These are phyloP conservation scores for Jaltomata sinuosa DNA, from an alignment of 257 asterid species.

Conservation along the genomic window DNA sequence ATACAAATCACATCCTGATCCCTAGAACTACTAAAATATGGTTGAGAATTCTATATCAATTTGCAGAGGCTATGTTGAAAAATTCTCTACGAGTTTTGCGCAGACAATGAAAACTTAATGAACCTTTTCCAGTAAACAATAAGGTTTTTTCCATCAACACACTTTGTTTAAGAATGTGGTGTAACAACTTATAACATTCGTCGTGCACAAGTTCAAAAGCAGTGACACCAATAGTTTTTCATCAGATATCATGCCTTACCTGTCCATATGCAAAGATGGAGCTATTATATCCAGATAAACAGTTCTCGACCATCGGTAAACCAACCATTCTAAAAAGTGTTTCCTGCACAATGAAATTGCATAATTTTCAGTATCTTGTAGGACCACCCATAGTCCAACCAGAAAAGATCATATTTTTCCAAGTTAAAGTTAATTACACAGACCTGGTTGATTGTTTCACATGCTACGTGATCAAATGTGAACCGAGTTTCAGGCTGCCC, in stretches of 20 bases:
- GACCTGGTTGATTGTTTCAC: conserved; percentile 89
- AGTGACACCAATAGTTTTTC: neutral
- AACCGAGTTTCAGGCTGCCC: conserved; percentile 96
- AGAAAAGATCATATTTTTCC: neutral
- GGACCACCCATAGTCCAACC: neutral
- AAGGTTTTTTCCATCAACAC: neutral
- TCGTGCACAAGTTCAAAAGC: neutral
- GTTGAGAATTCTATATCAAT: neutral
- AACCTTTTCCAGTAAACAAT: neutral
- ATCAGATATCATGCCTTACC: conserved; percentile 29
- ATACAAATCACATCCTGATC: neutral
- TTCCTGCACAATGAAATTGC: conserved; percentile 45
- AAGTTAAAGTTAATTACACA: neutral
- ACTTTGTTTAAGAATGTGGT: neutral
- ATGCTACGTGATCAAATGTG: conserved; percentile 90
- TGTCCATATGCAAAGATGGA: conserved; percentile 99
- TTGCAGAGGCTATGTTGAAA: neutral
- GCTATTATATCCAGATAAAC: conserved; percentile 94
- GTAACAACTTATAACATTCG: neutral
- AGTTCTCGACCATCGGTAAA: conserved; percentile 96
- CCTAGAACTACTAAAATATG: neutral
- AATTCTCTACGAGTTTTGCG: too few species aligned
- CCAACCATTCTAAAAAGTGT: conserved; percentile 91
- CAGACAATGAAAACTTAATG: neutral
- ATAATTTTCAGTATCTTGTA: neutral